Conservation (phyloP, 2,329 filamentous ascomycete species). For the Whalleya microplaca region DNA sequence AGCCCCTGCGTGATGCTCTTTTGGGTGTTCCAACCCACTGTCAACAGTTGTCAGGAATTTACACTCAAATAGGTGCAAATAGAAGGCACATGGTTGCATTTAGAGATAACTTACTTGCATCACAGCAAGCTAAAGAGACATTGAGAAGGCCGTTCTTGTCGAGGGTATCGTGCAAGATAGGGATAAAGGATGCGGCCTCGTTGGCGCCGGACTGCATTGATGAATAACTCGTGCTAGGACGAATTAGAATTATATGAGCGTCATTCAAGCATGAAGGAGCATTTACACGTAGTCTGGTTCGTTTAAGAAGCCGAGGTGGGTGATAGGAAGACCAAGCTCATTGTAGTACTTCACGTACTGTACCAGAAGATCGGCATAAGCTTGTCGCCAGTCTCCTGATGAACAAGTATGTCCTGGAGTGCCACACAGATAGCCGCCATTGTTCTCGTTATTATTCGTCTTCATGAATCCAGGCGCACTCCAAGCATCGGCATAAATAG, state of each 20-base stretch:
- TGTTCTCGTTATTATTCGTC: conserved; percentile 37
- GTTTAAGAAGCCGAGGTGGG: conserved; percentile 52
- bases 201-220: conserved; percentile 41
- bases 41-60: background rate
- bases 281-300: conserved; percentile 45
- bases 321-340: conserved; percentile 46
- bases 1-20: conserved; percentile 41
- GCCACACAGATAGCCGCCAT: conserved; percentile 44
- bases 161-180: conserved; percentile 45
- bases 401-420: conserved; percentile 43
- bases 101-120: conserved; percentile 37
- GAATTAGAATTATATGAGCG: background rate
- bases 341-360: conserved; percentile 53
- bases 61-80: background rate
- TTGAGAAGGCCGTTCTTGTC: conserved; percentile 41
- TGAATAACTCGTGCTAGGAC: conserved; percentile 38
- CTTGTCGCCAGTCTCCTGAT: conserved; percentile 50
- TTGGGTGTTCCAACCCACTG: conserved; percentile 45
- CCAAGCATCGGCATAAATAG: conserved; percentile 50
- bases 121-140: conserved; percentile 49
- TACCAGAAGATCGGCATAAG: conserved; percentile 52
- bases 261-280: background rate
- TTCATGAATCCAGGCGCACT: conserved; percentile 54
- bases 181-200: conserved; percentile 35
- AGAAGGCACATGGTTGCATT: background rate